Conservation (phyloP, 1,139 yeast genomes). For the Lodderomyces elongisporus region DNA sequence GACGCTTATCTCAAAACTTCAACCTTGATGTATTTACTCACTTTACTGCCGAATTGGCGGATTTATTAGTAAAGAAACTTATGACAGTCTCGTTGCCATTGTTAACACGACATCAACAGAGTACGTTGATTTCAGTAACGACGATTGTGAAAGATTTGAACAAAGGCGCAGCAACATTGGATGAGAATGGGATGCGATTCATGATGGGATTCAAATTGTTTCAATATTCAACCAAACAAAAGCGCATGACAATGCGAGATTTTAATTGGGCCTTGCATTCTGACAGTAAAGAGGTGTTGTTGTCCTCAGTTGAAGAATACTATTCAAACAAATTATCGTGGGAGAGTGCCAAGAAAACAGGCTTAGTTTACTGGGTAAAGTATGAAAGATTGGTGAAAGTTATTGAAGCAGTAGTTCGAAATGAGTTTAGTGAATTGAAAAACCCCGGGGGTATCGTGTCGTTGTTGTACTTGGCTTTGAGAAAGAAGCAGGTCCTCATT, state of each 20-base stretch:
- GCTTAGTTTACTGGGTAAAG: slow-evolving; percentile 71
- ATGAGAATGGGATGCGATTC: slow-evolving; percentile 68
- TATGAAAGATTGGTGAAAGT: slow-evolving; percentile 42
- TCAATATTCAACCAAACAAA: slow-evolving; percentile 41
- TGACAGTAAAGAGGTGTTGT: slow-evolving; percentile 64
- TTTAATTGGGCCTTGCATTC: slow-evolving; percentile 85
- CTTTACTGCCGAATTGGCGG: slow-evolving; percentile 44
- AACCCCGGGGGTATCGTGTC: slow-evolving; percentile 74
- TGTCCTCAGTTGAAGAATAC: slow-evolving; percentile 48
- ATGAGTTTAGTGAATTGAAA: slow-evolving; percentile 54
- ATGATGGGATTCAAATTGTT: slow-evolving; percentile 69
- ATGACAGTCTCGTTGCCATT: slow-evolving; percentile 68
- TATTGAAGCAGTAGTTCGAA: slow-evolving; percentile 66
- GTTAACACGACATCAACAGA: slow-evolving; percentile 86
- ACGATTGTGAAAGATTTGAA: slow-evolving; percentile 57
- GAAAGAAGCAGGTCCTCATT: slow-evolving; percentile 67
- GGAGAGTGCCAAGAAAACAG: slow-evolving; percentile 56
- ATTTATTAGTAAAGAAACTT: slow-evolving; percentile 53
- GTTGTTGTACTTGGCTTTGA: slow-evolving; percentile 70
- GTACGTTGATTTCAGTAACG: slow-evolving; percentile 67
- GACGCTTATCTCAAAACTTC: slow-evolving; percentile 17
- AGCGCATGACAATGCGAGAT: slow-evolving; percentile 67
- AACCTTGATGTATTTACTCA: slow-evolving; percentile 29
- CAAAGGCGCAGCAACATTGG: slow-evolving; percentile 42
- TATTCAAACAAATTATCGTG: slow-evolving; percentile 50